Base-by-base conservation (phyloP, 2,329 filamentous ascomycete species). In the Alternaria arbusti region DNA sequence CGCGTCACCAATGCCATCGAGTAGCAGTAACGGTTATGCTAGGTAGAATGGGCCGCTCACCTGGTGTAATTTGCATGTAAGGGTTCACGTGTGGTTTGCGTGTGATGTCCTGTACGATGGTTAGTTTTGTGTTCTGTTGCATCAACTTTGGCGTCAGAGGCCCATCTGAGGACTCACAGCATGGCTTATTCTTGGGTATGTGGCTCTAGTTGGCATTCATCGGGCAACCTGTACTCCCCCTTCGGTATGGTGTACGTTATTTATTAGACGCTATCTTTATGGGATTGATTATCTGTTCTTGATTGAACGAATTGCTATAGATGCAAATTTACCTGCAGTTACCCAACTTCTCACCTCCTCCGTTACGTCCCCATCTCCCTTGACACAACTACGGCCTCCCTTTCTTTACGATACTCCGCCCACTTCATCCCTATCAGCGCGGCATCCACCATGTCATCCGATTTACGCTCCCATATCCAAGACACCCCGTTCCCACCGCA, bases 21-120 rank as follows among this genome's bases (percentile, higher is more conserved):
- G 50, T 11, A 65, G 62, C 23, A 70, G 61, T 23, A 74, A 75
- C 45, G 74, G 75, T 7, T 74, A 70, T 51, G 62, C 61, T 28
- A 65, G 68, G 61, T 77, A 74, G 61, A 25, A 17, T 9, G 23
- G 17, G 25, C 47, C 10, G 17, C 12, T 36, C 23, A 10, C 44
- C 13, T 22, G 47, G 15, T 15, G 56, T 20, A 30, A 13, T 15
- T 32, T 23, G 25, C 23, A 23, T 54, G 25, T 50, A 43, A 32
- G 22, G 44, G 26, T 20, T 32, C 13, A 52, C 23, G 43, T 22
- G 30, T 49, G 22, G 36, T 17, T 25, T 20, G 44, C 32, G 44
- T 32, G 20, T 47, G 26, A 30, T 56, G 28, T 43, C 40, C 23
- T 56, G 54, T 47, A 56, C 26, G 25, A 56, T 32, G 54, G 43